A percentile compares a stretch with the other conserved stretches of the same genome.
These are phyloP conservation scores for Tuber brumale DNA, from an alignment of 495 filamentous ascomycete genomes.

Conservation along the genomic window DNA sequence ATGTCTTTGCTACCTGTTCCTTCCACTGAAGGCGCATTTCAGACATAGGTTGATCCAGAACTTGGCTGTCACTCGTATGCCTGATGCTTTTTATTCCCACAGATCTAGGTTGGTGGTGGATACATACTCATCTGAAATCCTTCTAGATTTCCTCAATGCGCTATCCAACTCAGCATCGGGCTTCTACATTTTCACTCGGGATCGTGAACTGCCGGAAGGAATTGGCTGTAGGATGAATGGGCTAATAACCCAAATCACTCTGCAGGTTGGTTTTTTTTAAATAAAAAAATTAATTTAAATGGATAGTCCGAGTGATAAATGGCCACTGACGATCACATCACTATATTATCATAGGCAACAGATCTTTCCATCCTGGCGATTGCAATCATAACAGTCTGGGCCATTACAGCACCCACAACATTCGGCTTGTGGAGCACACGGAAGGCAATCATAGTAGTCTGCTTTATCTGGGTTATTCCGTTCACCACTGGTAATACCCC, in stretches of 20 bases:
- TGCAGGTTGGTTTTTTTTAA: background rate
- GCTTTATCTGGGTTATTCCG: background rate
- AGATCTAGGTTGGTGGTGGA: background rate
- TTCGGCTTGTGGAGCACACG: background rate
- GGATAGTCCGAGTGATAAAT: background rate
- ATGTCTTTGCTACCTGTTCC: background rate
- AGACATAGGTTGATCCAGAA: background rate
- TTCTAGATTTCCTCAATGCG: constrained; percentile 4
- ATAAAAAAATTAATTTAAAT: background rate
- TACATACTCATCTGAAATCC: background rate
- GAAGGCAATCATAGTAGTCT: background rate
- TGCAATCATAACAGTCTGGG: constrained; percentile 1
- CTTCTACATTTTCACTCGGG: background rate
- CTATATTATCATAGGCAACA: background rate
- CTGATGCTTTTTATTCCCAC: background rate
- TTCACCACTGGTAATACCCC: background rate
- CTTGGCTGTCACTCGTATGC: background rate
- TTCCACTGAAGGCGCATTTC: background rate
- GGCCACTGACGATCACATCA: background rate
- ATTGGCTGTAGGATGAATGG: background rate
- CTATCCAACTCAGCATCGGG: background rate
- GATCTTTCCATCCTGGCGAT: constrained; percentile 7
- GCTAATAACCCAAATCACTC: background rate
- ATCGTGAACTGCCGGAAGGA: background rate
- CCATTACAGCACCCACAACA: background rate